Evolutionary conservation across 2,329 filamentous ascomycete genomes (phyloP).

Genomic region (Ophiostoma piceae): DNA sequence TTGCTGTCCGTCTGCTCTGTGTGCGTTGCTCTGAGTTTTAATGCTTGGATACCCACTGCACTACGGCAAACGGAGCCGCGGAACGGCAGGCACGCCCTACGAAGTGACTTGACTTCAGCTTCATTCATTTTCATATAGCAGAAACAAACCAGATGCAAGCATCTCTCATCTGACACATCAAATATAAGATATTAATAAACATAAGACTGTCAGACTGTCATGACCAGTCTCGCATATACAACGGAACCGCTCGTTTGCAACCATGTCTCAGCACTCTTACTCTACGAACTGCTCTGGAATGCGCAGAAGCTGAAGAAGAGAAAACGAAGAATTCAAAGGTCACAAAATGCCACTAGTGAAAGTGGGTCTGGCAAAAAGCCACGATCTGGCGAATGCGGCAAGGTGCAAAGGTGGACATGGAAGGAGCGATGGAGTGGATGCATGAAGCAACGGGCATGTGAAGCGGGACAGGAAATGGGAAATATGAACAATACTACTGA

Average conservation of each 20-base stretch:
- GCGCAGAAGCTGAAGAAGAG: not conserved
- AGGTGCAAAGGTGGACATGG: not conserved
- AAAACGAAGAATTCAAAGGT: not conserved
- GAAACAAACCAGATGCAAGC: not conserved
- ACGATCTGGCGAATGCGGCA: not conserved
- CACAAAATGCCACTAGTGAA: not conserved
- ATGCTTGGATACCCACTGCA: not conserved
- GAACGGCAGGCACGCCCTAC: not conserved
- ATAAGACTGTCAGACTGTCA: not conserved
- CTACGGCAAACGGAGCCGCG: not conserved
- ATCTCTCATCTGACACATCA: not conserved
- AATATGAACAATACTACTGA: not conserved
- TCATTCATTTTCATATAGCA: too few relatives aligned
- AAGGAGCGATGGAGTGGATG: not conserved
- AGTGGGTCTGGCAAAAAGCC: not conserved
- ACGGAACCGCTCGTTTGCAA: conserved; percentile 8
- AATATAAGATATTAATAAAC: not conserved
- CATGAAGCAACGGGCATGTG: not conserved
- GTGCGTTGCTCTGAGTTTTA: not conserved
- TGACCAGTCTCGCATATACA: not conserved
- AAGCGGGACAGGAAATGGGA: not conserved
- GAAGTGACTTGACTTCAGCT: too few relatives aligned
- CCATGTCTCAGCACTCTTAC: not conserved
- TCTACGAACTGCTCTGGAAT: not conserved
- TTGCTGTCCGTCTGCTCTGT: not conserved